These are phyloP conservation scores for Penicillium samsonianum DNA, from an alignment of 495 filamentous ascomycete genomes.

Conservation along the genomic window DNA sequence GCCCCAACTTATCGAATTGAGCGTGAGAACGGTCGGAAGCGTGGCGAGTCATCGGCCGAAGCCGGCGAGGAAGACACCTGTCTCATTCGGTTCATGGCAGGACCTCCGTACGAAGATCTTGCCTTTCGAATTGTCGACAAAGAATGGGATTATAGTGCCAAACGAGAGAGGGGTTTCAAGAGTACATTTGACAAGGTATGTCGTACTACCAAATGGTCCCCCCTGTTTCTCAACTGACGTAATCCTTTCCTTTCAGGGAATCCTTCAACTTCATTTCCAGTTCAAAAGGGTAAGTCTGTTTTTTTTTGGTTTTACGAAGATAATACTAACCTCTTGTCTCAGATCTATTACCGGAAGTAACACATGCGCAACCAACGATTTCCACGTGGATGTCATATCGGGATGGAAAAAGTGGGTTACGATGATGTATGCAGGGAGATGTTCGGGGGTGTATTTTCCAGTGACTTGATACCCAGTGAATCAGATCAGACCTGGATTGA, in stretches of 20 bases:
- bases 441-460: slow-evolving; percentile 29
- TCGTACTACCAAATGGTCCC: slow-evolving; percentile 18
- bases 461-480: slow-evolving; percentile 17
- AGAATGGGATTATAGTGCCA: slow-evolving; percentile 98
- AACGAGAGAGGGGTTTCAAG: slow-evolving; percentile 90
- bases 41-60: slow-evolving; percentile 88
- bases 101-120: slow-evolving; percentile 94
- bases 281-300: slow-evolving; percentile 73
- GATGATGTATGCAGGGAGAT: slow-evolving; percentile 20
- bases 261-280: slow-evolving; percentile 96
- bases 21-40: slow-evolving; percentile 81
- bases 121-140: slow-evolving; percentile 98
- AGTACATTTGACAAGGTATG: slow-evolving; percentile 97
- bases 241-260: slow-evolving; percentile 61
- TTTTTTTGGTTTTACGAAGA: neutral
- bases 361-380: slow-evolving; percentile 19
- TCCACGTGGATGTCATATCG: slow-evolving; percentile 26
- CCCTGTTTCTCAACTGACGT: slow-evolving; percentile 14
- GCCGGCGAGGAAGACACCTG: slow-evolving; percentile 99
- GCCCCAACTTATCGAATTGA: slow-evolving; percentile 95
- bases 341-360: slow-evolving; percentile 47
- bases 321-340: slow-evolving; percentile 20
- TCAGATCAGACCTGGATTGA: slow-evolving; percentile 9
- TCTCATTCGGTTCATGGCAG: slow-evolving; percentile 92
- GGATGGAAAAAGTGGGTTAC: slow-evolving; percentile 15